Conservation (phyloP, 2,329 filamentous ascomycete genomes). For the Hirsutella minnesotensis region DNA sequence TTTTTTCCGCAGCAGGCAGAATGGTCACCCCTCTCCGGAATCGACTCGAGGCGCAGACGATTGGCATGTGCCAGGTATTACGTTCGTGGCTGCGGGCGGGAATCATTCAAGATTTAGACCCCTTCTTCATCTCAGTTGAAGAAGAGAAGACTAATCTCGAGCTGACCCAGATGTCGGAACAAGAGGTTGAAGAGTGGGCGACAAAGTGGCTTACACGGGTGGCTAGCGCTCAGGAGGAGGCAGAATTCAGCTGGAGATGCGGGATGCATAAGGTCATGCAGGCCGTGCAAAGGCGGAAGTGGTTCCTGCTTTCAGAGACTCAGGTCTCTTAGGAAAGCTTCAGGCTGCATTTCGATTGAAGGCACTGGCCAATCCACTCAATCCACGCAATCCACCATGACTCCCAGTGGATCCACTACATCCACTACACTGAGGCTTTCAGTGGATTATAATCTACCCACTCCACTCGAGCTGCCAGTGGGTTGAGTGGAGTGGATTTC, state of each 20-base stretch:
- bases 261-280: not conserved
- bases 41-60: conserved; percentile 1
- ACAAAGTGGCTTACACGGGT: not conserved
- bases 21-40: conserved; percentile 1
- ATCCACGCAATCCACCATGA: not conserved
- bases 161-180: not conserved
- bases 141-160: not conserved
- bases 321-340: too few relatives aligned
- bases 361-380: not conserved
- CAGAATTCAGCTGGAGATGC: not conserved
- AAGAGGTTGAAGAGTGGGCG: not conserved
- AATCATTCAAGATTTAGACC: too few relatives aligned
- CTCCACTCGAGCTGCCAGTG: not conserved
- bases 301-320: not conserved
- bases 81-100: not conserved
- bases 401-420: not conserved
- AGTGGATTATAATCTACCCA: not conserved
- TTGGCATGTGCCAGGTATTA: conserved; percentile 1
- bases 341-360: too few relatives aligned
- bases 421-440: not conserved
- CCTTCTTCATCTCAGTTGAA: not conserved
- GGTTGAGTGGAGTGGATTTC: not conserved
- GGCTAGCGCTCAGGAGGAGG: not conserved
- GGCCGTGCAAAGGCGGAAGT: not conserved
- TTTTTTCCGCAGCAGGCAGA: not conserved